Base-by-base conservation (phyloP, 2,329 filamentous ascomycete species). In the Calonectria henricotiae region DNA sequence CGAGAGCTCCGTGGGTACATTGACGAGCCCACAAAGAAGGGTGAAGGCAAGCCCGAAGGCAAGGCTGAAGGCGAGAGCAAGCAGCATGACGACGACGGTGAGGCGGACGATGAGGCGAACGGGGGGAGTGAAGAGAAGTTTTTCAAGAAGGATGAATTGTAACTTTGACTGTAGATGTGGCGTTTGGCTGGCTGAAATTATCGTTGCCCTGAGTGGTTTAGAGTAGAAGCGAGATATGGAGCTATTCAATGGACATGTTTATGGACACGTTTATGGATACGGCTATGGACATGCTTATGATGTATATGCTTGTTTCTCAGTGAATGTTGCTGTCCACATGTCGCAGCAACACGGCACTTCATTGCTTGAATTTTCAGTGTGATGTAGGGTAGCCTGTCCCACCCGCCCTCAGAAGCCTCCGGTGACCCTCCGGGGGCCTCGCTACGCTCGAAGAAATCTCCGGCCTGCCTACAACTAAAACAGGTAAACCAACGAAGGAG, bases 1-100 rank as follows among this genome's bases (percentile, higher is more conserved):
- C 78, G 83, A 71, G 92, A 94, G 78, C 89, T 96, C 46, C 85
- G 92, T 51, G 93, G 92, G 0, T 89, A 93, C 47, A 88, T 96
- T 17, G 90, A 92, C 32, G 87, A 89, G 1, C 86, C 89, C 0
- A 85, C 86, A 11, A 80, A 83, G 17, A 65, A 65, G 63, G 37
- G n/a, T 27, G 25, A 30, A 9, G 35, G 46, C 9, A 80, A 74
- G 4, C 17, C 49, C 37, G 54, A 78, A 1, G 30, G 17, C 75
- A 35, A 77, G 76, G 30, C 73, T 8, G 67, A 73, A 20, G 75
- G 75, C n/a, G 73, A 76, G 61, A 71, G 72, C 43, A 62, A 71
- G 66, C 70, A 74, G 35, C 69, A 75, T 70, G 77, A 72, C 35
- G 35, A 37, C 35, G 35, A 37, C 3, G 35, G 35, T 37, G 35